Evolutionary conservation across 2,329 filamentous ascomycete genomes (phyloP).

Genomic region (Pseudodiploospora longispora): DNA sequence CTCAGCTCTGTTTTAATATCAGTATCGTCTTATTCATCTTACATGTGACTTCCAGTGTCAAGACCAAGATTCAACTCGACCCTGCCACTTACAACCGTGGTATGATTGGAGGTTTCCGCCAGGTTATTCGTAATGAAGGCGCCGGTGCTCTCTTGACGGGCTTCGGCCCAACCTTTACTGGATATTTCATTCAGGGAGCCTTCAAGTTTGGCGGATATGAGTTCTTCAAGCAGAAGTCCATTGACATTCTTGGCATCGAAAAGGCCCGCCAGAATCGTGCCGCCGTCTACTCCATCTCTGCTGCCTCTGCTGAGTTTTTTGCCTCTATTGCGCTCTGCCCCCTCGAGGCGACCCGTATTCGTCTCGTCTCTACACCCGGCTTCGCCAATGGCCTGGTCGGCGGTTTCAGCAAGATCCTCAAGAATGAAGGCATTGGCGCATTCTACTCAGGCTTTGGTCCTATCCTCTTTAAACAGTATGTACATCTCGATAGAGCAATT

Average conservation of each 20-base stretch:
- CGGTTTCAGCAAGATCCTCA: slow-evolving; percentile 69
- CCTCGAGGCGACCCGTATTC: slow-evolving; percentile 79
- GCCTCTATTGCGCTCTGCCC: slow-evolving; percentile 72
- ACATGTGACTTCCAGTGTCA: slow-evolving; percentile 51
- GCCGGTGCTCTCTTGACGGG: slow-evolving; percentile 72
- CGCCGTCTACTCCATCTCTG: slow-evolving; percentile 62
- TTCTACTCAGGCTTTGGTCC: slow-evolving; percentile 82
- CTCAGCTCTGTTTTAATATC: background rate
- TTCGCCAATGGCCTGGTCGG: slow-evolving; percentile 66
- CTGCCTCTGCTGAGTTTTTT: slow-evolving; percentile 52
- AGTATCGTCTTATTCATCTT: background rate
- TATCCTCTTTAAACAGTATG: slow-evolving; percentile 47
- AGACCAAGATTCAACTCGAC: slow-evolving; percentile 83
- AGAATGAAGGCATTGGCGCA: slow-evolving; percentile 66
- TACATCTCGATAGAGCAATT: background rate
- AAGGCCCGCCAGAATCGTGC: slow-evolving; percentile 64
- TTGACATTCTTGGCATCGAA: slow-evolving; percentile 66
- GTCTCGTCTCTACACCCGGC: slow-evolving; percentile 72
- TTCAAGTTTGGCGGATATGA: slow-evolving; percentile 88
- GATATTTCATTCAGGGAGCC: slow-evolving; percentile 81
- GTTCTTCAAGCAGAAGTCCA: slow-evolving; percentile 81
- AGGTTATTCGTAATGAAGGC: slow-evolving; percentile 71
- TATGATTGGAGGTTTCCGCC: slow-evolving; percentile 70
- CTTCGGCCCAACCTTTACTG: slow-evolving; percentile 68
- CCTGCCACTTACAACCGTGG: slow-evolving; percentile 74